Percentiles rank a stretch among this genome's conserved stretches.
Conservation (phyloP, 805 yeast species). For the Candida insectalens region DNA sequence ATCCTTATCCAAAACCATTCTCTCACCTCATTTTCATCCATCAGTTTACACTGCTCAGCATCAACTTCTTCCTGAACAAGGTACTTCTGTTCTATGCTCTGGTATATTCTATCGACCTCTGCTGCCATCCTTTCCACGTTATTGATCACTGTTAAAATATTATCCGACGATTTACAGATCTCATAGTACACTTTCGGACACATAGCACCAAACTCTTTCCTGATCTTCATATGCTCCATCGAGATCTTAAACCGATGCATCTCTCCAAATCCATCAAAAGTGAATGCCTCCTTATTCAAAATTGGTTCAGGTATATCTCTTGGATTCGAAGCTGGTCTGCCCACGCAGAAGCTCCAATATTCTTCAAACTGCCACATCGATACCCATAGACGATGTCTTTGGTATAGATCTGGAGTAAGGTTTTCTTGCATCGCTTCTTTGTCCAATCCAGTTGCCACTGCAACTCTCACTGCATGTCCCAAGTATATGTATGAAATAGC, state of each 20-base stretch:
- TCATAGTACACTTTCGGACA: slow-evolving; percentile 13
- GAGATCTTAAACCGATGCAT: slow-evolving; percentile 8
- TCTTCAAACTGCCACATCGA: slow-evolving; percentile 17
- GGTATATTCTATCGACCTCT: slow-evolving; percentile 12
- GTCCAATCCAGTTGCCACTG: slow-evolving; percentile 15
- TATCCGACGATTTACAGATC: slow-evolving; percentile 13
- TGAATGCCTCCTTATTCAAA: slow-evolving; percentile 5
- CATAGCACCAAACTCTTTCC: slow-evolving; percentile 11
- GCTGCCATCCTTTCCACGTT: slow-evolving; percentile 11
- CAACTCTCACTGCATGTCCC: slow-evolving; percentile 12
- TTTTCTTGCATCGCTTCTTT: slow-evolving; percentile 2
- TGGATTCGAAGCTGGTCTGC: slow-evolving; percentile 13
- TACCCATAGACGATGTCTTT: slow-evolving; percentile 14
- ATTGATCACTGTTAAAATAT: slow-evolving; percentile 11
- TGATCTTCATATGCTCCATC: slow-evolving; percentile 14
- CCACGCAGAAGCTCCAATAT: slow-evolving; percentile 20
- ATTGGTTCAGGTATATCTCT: slow-evolving; percentile 6
- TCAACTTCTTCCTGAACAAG: not conserved
- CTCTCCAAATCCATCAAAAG: slow-evolving; percentile 10
- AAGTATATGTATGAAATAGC: slow-evolving; percentile 13
- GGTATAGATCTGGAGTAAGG: slow-evolving; percentile 7
- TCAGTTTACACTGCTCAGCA: not conserved
- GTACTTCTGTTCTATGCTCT: slow-evolving; percentile 1
- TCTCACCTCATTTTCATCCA: slow-evolving; percentile 3
- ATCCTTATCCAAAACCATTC: slow-evolving; percentile 22